Percentiles rank a stretch among this genome's conserved stretches.
Evolutionary conservation across 2,329 filamentous ascomycete species (phyloP).

Genomic region (Rhinocladiella mackenziei): DNA sequence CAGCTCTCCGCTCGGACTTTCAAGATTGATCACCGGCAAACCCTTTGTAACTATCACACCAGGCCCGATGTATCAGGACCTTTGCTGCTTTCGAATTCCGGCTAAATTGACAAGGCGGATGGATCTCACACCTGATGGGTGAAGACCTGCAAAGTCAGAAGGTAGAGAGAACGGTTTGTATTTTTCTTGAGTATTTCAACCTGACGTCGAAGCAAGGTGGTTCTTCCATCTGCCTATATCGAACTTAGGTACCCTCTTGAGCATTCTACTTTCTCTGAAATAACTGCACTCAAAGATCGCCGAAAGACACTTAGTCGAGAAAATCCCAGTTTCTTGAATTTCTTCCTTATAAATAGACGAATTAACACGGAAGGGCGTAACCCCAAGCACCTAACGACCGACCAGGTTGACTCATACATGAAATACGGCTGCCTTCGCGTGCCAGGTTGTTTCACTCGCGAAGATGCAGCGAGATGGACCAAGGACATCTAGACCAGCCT

Average conservation of each 20-base stretch:
- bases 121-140: not conserved
- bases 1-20: no score
- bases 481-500: constrained; percentile 59
- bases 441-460: constrained; percentile 48
- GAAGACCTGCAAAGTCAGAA: not conserved
- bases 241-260: no score
- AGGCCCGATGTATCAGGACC: no score
- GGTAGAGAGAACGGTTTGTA: not conserved
- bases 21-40: no score
- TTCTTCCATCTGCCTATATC: no score
- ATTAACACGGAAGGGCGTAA: constrained; percentile 9
- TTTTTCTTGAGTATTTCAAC: no score
- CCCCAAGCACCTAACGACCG: constrained; percentile 37
- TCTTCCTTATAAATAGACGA: no score
- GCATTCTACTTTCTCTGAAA: no score
- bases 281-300: not conserved
- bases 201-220: no score
- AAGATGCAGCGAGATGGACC: constrained; percentile 48
- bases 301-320: not conserved
- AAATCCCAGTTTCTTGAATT: not conserved
- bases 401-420: constrained; percentile 53
- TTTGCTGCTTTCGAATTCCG: no score
- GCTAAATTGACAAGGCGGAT: constrained; percentile 8
- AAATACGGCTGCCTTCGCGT: constrained; percentile 55
- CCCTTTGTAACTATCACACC: no score